These are phyloP conservation scores for Phytopythium kandeliae DNA, from an alignment of 352 stramenopile species.

Conservation along the genomic window DNA sequence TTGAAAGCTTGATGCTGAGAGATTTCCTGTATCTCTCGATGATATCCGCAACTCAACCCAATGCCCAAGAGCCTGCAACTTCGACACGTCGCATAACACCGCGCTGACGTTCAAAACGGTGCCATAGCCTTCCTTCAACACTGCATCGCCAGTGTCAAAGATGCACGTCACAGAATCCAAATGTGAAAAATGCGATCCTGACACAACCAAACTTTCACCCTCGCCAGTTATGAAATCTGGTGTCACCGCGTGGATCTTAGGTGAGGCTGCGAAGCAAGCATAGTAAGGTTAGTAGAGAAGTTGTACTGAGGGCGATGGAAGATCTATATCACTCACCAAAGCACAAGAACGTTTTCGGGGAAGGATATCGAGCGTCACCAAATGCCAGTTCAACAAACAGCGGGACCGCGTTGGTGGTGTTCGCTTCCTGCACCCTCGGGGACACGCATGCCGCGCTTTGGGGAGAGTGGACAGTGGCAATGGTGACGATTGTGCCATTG, in stretches of 20 bases:
- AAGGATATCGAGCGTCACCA: slow-evolving; percentile 14
- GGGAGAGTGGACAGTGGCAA: slow-evolving; percentile 16
- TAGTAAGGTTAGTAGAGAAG: background rate
- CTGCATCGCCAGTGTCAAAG: slow-evolving; percentile 14
- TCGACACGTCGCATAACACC: slow-evolving; percentile 21
- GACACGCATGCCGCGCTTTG: slow-evolving; percentile 23
- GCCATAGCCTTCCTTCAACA: slow-evolving; percentile 2
- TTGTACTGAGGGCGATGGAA: too few species aligned
- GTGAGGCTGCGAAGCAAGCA: slow-evolving; percentile 14
- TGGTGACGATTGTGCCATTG: slow-evolving; percentile 24
- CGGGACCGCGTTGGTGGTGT: background rate
- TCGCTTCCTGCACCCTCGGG: slow-evolving; percentile 10
- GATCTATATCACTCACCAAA: slow-evolving; percentile 28
- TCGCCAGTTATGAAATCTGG: slow-evolving; percentile 23
- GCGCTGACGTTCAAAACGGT: slow-evolving; percentile 19
- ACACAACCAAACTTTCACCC: slow-evolving; percentile 6
- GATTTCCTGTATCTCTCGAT: slow-evolving; percentile 2
- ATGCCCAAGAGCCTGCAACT: slow-evolving; percentile 11
- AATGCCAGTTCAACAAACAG: slow-evolving; percentile 23
- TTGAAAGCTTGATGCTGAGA: background rate
- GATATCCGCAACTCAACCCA: slow-evolving; percentile 28
- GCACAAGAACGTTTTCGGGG: slow-evolving; percentile 15
- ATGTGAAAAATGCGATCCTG: slow-evolving; percentile 11
- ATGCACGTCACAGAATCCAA: slow-evolving; percentile 24
- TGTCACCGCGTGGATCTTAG: slow-evolving; percentile 7